A percentile compares a stretch with the other conserved stretches of the same genome.
Conservation (phyloP, 306 rosid genomes). For the Vigna angularis region DNA sequence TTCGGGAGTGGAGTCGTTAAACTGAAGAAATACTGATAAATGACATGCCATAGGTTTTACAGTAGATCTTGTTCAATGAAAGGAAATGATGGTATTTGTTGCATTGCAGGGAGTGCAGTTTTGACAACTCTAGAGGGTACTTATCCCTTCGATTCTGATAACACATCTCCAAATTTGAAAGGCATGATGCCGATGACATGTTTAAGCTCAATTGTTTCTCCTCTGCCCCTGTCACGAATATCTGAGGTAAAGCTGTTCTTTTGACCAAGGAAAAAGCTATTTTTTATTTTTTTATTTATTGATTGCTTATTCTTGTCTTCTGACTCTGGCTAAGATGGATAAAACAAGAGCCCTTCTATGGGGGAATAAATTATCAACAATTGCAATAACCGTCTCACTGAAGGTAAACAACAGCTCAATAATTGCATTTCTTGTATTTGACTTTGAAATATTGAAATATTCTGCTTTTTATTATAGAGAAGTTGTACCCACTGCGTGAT, state of each 20-base stretch:
- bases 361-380: slow-evolving; percentile 32
- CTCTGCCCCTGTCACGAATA: slow-evolving; percentile 6
- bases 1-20: neutral
- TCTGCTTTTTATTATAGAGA: slow-evolving; percentile 40
- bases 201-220: slow-evolving; percentile 4
- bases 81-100: neutral
- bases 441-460: slow-evolving; percentile 1
- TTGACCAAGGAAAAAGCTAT: neutral
- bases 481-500: slow-evolving; percentile 7
- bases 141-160: neutral
- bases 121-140: neutral
- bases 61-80: neutral
- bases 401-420: slow-evolving; percentile 44
- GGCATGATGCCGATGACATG: slow-evolving; percentile 7
- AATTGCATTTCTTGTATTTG: slow-evolving; percentile 5
- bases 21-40: neutral
- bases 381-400: slow-evolving; percentile 17
- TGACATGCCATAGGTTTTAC: neutral
- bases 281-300: neutral
- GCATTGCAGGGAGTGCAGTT: neutral
- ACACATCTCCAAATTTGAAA: slow-evolving; percentile 4
- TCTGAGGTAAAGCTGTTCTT: slow-evolving; percentile 30
- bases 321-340: slow-evolving; percentile 29
- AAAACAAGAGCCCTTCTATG: slow-evolving; percentile 32
- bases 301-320: neutral